These are phyloP conservation scores for Isabelozyma gotoi DNA, from an alignment of 805 yeast species.

Conservation along the genomic window DNA sequence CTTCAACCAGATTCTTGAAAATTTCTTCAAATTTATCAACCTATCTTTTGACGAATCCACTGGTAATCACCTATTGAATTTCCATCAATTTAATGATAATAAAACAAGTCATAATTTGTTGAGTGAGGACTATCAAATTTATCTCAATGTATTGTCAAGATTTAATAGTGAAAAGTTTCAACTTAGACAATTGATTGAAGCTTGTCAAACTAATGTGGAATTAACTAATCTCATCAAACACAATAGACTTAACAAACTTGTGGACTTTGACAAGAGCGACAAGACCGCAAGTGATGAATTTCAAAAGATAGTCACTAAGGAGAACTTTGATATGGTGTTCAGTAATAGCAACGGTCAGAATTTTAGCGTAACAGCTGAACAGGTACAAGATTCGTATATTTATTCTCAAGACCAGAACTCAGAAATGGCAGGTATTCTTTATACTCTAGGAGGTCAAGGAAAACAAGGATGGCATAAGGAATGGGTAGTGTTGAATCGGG, in stretches of 20 bases:
- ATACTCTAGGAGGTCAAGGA: slow-evolving; percentile 58
- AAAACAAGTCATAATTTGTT: slow-evolving; percentile 9
- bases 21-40: slow-evolving; percentile 32
- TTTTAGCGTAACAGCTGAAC: background rate
- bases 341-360: slow-evolving; percentile 7
- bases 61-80: slow-evolving; percentile 14
- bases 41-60: slow-evolving; percentile 12
- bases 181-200: slow-evolving; percentile 41
- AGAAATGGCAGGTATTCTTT: slow-evolving; percentile 50
- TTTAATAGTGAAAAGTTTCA: slow-evolving; percentile 43
- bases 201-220: slow-evolving; percentile 39
- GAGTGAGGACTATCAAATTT: slow-evolving; percentile 24
- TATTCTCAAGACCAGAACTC: slow-evolving; percentile 22
- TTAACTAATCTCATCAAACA: slow-evolving; percentile 29
- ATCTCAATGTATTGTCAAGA: slow-evolving; percentile 31
- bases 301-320: slow-evolving; percentile 17
- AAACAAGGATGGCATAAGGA: slow-evolving; percentile 83
- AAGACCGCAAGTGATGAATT: background rate
- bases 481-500: slow-evolving; percentile 76
- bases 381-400: background rate
- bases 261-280: slow-evolving; percentile 1
- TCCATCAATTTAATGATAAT: slow-evolving; percentile 7
- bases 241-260: slow-evolving; percentile 25
- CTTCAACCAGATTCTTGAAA: slow-evolving; percentile 35
- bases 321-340: slow-evolving; percentile 31